phyloP scores from a whole-genome alignment of 2,329 filamentous ascomycete species.

The Cytospora schulzeri region DNA sequence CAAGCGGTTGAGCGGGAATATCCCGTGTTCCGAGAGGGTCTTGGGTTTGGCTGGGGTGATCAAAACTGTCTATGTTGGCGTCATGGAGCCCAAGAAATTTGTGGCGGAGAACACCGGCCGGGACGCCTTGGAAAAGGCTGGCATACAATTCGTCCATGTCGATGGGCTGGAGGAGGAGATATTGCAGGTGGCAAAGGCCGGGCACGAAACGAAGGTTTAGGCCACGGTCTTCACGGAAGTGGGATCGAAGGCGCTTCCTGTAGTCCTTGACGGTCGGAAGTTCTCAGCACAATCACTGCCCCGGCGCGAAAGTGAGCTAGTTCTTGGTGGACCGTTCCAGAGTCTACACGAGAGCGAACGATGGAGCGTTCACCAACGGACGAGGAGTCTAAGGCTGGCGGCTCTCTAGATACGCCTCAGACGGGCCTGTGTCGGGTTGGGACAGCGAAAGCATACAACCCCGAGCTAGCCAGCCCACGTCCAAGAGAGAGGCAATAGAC shows the following conservation, averaged over 20 bases:
- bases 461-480: background rate
- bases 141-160: constrained; percentile 74
- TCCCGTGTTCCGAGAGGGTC: constrained; percentile 79
- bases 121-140: constrained; percentile 67
- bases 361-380: background rate
- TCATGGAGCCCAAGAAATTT: constrained; percentile 88
- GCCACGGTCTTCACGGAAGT: background rate
- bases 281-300: background rate
- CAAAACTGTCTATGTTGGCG: constrained; percentile 80
- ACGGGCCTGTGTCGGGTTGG: background rate
- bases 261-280: background rate
- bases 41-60: constrained; percentile 64
- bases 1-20: constrained; percentile 71
- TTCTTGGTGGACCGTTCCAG: background rate
- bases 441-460: background rate
- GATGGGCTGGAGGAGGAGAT: constrained; percentile 80
- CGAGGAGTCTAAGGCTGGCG: background rate
- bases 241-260: background rate
- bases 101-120: constrained; percentile 80
- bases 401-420: no score
- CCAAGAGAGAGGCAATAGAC: background rate
- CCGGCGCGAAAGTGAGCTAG: background rate
- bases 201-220: constrained; percentile 56
- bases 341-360: background rate
- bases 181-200: constrained; percentile 77